phyloP scores from a whole-genome alignment of 2,329 filamentous ascomycete genomes.

The Aspergillus tanneri region DNA sequence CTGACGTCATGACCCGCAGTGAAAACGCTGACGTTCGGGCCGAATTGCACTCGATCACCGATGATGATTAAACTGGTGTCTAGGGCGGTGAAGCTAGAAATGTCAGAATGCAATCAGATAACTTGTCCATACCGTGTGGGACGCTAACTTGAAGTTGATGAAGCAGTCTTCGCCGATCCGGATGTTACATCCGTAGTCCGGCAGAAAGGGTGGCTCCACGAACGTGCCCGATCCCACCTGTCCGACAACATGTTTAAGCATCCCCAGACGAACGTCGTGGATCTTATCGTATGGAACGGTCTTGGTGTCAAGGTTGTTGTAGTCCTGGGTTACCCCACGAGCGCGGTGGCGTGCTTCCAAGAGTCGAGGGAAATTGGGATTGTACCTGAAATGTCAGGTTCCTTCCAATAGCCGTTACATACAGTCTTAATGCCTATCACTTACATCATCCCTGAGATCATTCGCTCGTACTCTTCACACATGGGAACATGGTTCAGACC shows the following conservation, averaged over 20 bases:
- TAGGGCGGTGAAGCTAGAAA: slow-evolving; percentile 54
- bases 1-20: slow-evolving; percentile 55
- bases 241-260: slow-evolving; percentile 30
- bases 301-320: slow-evolving; percentile 31
- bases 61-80: slow-evolving; percentile 56
- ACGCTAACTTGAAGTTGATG: slow-evolving; percentile 34
- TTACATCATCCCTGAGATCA: slow-evolving; percentile 40
- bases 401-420: too few relatives aligned
- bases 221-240: slow-evolving; percentile 30
- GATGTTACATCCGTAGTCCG: slow-evolving; percentile 37
- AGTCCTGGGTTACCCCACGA: slow-evolving; percentile 28
- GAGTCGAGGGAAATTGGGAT: slow-evolving; percentile 27
- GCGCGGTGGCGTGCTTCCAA: slow-evolving; percentile 31
- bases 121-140: too few relatives aligned
- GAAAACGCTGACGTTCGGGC: slow-evolving; percentile 54
- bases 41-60: slow-evolving; percentile 55
- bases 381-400: slow-evolving; percentile 24
- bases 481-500: slow-evolving; percentile 25
- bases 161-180: slow-evolving; percentile 32
- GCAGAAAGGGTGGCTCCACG: slow-evolving; percentile 32
- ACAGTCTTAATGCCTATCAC: too few relatives aligned
- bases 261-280: slow-evolving; percentile 23
- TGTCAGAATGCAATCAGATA: background rate
- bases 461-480: slow-evolving; percentile 38
- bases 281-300: slow-evolving; percentile 29